phyloP scores from a whole-genome alignment of 1,139 yeast genomes.

The Nadsonia starkeyi-henricii region DNA sequence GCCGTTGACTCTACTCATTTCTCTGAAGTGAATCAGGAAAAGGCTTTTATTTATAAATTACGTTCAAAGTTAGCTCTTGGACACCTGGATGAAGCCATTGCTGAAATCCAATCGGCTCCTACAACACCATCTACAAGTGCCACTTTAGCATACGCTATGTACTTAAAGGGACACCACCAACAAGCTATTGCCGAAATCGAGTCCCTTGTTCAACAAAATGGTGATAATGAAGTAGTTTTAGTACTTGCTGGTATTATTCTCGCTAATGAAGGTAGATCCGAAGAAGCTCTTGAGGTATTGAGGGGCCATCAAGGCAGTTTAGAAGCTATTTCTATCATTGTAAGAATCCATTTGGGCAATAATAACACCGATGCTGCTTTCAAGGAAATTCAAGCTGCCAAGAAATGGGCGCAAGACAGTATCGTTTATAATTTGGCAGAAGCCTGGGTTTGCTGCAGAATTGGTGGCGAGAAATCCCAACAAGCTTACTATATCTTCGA shows the following conservation, averaged over 20 bases:
- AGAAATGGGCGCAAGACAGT: constrained; percentile 48
- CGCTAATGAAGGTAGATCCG: constrained; percentile 17
- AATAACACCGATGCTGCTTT: constrained; percentile 23
- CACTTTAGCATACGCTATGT: constrained; percentile 3
- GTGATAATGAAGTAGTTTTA: constrained; percentile 1
- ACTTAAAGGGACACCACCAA: not conserved
- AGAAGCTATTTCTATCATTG: constrained; percentile 25
- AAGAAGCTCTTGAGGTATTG: constrained; percentile 24
- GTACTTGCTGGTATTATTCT: constrained; percentile 9
- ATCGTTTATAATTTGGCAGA: constrained; percentile 56
- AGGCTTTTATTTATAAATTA: constrained; percentile 1
- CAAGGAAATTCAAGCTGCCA: constrained; percentile 22
- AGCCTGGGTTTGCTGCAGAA: constrained; percentile 46
- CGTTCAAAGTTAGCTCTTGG: constrained; percentile 3
- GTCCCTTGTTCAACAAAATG: constrained; percentile 1
- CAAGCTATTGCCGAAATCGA: not conserved
- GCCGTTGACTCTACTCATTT: not conserved
- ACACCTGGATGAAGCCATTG: not conserved
- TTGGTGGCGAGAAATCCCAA: constrained; percentile 41
- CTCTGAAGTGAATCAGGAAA: constrained; percentile 1
- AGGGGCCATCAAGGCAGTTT: constrained; percentile 20
- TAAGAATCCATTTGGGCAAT: constrained; percentile 24
- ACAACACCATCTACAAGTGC: constrained; percentile 3
- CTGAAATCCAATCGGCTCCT: constrained; percentile 1
- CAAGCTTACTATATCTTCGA: constrained; percentile 60